Evolutionary conservation across 257 asterid genomes (phyloP).

Genomic region (Solanum lignicaule): DNA sequence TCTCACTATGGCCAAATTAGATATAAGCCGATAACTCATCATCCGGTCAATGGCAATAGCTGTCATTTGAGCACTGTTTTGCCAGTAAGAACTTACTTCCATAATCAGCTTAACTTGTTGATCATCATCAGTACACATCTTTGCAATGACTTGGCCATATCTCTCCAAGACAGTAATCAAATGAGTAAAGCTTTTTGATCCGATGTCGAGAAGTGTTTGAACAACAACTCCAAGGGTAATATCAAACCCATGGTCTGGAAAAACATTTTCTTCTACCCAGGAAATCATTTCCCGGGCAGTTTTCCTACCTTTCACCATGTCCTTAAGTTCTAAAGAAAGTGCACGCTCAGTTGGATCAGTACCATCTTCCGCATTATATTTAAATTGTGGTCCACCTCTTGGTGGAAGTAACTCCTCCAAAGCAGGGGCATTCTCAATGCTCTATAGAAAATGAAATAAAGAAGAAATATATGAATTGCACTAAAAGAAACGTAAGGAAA

Average conservation of each 20-base stretch:
- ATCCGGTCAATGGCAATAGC: constrained; percentile 89
- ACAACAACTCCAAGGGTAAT: constrained; percentile 59
- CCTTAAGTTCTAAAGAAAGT: constrained; percentile 67
- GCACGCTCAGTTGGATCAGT: constrained; percentile 48
- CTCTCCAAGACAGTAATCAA: constrained; percentile 93
- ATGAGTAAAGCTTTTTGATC: constrained; percentile 97
- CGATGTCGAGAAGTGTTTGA: constrained; percentile 88
- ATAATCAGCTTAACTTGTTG: constrained; percentile 71
- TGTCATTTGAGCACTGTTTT: constrained; percentile 78
- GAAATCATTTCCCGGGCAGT: constrained; percentile 58
- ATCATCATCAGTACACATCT: constrained; percentile 73
- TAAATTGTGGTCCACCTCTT: constrained; percentile 62
- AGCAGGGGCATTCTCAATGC: constrained; percentile 91
- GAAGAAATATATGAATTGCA: neutral
- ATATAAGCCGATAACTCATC: constrained; percentile 97
- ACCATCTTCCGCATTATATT: constrained; percentile 58
- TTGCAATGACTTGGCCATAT: constrained; percentile 86
- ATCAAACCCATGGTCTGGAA: constrained; percentile 71
- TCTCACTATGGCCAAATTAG: constrained; percentile 86
- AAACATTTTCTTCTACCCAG: constrained; percentile 72
- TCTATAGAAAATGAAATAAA: constrained; percentile 27
- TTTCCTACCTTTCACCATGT: constrained; percentile 72
- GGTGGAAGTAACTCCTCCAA: constrained; percentile 97
- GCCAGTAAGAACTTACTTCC: constrained; percentile 91
- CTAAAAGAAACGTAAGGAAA: neutral